A percentile compares a stretch with the other conserved stretches of the same genome.
phyloP scores from a whole-genome alignment of 1,284 basidiomycete species.

The Polyporus tsugae region DNA sequence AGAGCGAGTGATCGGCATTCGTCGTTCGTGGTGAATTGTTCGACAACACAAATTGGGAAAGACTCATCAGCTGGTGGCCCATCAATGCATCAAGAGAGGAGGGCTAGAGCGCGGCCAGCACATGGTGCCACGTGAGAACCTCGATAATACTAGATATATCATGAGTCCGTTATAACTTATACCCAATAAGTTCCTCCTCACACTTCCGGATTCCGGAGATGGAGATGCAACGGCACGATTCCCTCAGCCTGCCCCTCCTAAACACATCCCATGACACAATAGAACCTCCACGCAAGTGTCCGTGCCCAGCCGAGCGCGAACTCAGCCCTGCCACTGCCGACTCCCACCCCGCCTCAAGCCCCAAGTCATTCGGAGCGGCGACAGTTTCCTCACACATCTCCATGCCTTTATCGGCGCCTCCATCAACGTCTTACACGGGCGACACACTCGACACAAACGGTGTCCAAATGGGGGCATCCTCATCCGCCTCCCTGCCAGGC shows the following conservation, averaged over 20 bases:
- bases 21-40: too few relatives aligned
- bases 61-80: too few relatives aligned
- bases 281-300: constrained; percentile 30
- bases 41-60: too few relatives aligned
- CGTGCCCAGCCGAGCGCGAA: constrained; percentile 22
- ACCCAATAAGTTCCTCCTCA: constrained; percentile 5
- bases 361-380: not conserved
- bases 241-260: not conserved
- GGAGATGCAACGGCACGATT: constrained; percentile 12
- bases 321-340: not conserved
- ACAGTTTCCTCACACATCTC: not conserved
- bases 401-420: not conserved
- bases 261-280: constrained; percentile 5
- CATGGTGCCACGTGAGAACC: too few relatives aligned
- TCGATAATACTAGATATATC: too few relatives aligned
- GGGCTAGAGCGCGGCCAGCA: too few relatives aligned
- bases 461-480: constrained; percentile 1
- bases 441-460: not conserved
- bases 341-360: not conserved
- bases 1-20: too few relatives aligned
- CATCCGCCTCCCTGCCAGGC: not conserved
- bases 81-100: too few relatives aligned
- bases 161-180: too few relatives aligned
- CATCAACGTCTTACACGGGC: constrained; percentile 2
- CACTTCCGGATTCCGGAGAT: constrained; percentile 10